Evolutionary conservation across 768 basidiomycete genomes (phyloP).

Genomic region (Russula sp.): DNA sequence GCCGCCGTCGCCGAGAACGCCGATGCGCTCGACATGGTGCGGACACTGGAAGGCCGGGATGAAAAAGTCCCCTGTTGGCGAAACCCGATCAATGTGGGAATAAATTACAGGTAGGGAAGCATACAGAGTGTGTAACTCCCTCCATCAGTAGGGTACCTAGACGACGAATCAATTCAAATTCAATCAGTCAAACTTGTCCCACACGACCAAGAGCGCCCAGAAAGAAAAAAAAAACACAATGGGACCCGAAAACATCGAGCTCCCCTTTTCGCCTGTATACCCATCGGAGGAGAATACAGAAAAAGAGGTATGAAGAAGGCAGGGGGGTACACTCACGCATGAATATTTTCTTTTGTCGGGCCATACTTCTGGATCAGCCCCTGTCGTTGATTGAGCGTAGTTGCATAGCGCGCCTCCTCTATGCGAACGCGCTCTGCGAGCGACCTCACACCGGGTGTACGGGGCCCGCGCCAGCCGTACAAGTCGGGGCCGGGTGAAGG

Average conservation of each 20-base stretch:
- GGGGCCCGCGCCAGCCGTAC: not conserved
- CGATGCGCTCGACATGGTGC: conserved; percentile 44
- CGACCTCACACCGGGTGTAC: accelerated
- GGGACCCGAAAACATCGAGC: not conserved
- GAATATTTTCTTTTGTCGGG: conserved; percentile 1
- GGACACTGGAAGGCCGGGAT: conserved; percentile 45
- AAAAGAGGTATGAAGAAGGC: too few relatives aligned
- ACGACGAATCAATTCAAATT: not conserved
- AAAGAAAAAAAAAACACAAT: not conserved
- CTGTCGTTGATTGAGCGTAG: not conserved
- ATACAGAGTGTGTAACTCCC: conserved; percentile 8
- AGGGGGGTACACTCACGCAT: conserved; percentile 2
- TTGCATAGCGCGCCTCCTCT: conserved; percentile 3
- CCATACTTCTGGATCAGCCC: conserved; percentile 5
- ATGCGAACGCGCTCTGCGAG: not conserved
- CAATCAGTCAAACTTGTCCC: not conserved
- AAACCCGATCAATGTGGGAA: not conserved
- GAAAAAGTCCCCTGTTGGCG: conserved; percentile 44
- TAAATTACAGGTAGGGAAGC: too few relatives aligned
- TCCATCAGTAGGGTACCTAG: not conserved
- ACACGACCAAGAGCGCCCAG: not conserved
- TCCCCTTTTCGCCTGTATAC: not conserved
- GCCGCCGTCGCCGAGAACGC: conserved; percentile 48
- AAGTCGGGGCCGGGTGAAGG: not conserved
- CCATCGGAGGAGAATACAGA: too few relatives aligned